Percentiles rank a stretch among this genome's conserved stretches.
phyloP scores from a whole-genome alignment of 768 basidiomycete species.

The Candolleomyces aberdarensis region DNA sequence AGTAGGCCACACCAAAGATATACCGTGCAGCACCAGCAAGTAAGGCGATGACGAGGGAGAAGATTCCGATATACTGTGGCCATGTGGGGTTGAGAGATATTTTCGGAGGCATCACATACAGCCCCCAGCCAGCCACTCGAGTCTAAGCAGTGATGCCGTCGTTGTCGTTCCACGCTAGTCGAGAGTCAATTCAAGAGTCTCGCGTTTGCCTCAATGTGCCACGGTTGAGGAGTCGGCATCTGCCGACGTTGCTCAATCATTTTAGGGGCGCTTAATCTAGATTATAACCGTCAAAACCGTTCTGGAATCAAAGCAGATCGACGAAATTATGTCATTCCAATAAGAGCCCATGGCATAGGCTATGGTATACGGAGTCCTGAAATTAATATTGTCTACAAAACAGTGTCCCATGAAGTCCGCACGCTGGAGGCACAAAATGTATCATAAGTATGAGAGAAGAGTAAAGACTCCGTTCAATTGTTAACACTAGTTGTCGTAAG shows the following conservation, averaged over 20 bases:
- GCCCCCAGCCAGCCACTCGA: not conserved
- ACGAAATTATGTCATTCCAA: no score
- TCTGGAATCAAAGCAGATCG: no score
- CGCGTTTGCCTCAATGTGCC: not conserved
- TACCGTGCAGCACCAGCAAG: constrained; percentile 34
- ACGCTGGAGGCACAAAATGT: not conserved
- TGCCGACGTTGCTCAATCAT: not conserved
- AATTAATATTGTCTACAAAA: no score
- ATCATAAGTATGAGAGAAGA: not conserved
- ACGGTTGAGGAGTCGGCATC: not conserved
- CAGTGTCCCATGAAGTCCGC: no score
- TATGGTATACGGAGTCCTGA: no score
- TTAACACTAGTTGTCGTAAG: constrained; percentile 11
- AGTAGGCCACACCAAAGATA: constrained; percentile 25
- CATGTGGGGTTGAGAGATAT: constrained; percentile 42
- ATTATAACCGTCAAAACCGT: no score
- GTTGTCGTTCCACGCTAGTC: constrained; percentile 11
- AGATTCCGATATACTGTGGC: constrained; percentile 46
- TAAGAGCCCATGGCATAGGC: no score
- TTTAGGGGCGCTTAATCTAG: no score
- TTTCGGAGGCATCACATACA: constrained; percentile 11
- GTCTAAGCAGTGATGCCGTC: constrained; percentile 3
- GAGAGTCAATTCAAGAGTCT: not conserved
- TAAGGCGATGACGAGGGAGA: constrained; percentile 34
- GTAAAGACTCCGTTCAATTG: not conserved